Percentiles rank a stretch among this genome's conserved stretches.
Conservation (phyloP, 768 basidiomycete genomes). For the Boletus edulis region DNA sequence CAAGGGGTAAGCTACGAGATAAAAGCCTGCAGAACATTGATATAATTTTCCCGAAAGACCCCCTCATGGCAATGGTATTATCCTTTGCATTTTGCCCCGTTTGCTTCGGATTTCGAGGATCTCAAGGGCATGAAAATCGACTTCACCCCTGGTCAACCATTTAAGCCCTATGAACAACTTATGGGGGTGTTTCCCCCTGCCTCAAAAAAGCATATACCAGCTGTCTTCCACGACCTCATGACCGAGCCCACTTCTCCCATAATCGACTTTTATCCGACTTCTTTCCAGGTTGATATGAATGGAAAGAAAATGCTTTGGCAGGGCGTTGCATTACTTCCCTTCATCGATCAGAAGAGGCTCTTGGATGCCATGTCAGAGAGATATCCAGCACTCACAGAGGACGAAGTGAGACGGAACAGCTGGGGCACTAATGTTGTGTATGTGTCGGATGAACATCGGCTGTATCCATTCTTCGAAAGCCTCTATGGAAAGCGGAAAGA, state of each 20-base stretch:
- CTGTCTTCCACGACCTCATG: slow-evolving; percentile 87
- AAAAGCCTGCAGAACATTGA: slow-evolving; percentile 7
- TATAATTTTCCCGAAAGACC: slow-evolving; percentile 44
- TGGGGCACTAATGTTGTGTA: slow-evolving; percentile 85
- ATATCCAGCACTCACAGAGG: slow-evolving; percentile 68
- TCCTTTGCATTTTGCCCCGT: slow-evolving; percentile 97
- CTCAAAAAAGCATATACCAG: slow-evolving; percentile 87
- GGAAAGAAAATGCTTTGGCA: slow-evolving; percentile 99
- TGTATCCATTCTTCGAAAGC: slow-evolving; percentile 85
- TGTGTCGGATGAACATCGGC: slow-evolving; percentile 76
- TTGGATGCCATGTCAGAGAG: slow-evolving; percentile 76
- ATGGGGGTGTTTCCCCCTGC: slow-evolving; percentile 95
- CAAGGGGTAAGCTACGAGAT: slow-evolving; percentile 71
- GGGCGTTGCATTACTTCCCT: slow-evolving; percentile 93
- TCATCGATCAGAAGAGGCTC: slow-evolving; percentile 85
- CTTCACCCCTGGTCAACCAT: slow-evolving; percentile 82
- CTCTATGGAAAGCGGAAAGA: slow-evolving; percentile 89
- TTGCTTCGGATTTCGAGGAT: slow-evolving; percentile 90
- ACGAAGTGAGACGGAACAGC: slow-evolving; percentile 79
- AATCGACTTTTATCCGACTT: slow-evolving; percentile 90
- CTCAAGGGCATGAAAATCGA: slow-evolving; percentile 74
- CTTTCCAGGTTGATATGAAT: slow-evolving; percentile 99
- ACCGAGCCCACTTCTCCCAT: slow-evolving; percentile 83
- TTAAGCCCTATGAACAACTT: slow-evolving; percentile 95
- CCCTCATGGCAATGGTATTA: slow-evolving; percentile 99